Evolutionary conservation across 2,329 filamentous ascomycete species (phyloP), one percentile per base, ranked within the genome.

Genomic region (Laburnicola sp.): DNA sequence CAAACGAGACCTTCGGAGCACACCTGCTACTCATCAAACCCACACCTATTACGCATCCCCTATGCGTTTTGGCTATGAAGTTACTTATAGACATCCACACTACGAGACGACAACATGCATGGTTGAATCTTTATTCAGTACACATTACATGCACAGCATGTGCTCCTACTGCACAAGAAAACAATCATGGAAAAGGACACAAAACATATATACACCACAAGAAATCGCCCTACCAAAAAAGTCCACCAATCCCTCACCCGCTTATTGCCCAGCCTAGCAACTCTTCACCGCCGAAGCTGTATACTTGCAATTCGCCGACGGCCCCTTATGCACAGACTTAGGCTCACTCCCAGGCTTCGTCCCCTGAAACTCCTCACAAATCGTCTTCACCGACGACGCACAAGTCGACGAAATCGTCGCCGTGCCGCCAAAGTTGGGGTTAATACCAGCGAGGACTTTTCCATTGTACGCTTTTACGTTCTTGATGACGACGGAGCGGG

Each of bases 371-470:
- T 71, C 68, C 60, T 65, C 58, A 61, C 69, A 71, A 58, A 72
- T 64, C 28, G 58, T 59, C 59, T 71, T 67, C 48, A 51, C 44
- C 56, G 11, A 60, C 51, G 49, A 63, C 61, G 53, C 68, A 69
- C 41, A 63, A 66, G 48, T 47, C 42, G 45, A 16, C 11, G 55
- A 46, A 50, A 71, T 65, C 55, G 64, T 72, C 42, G 75, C 75
- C 1, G 73, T 77, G 57, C 79, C 76, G 31, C 77, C 78, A 56
- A 76, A 80, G 74, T 80, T 82, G 51, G 71, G 72, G 72, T 80
- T 81, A 66, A 81, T 80, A 41, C 78, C 77, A 55, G 72, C 76
- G 28, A 78, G 51, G 78, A 78, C 34, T 16, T 45, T 45, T 49
- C 71, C 66, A 41, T 68, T 64, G 53, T 74, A 74, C 51, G 75